Percentiles rank a stretch among this genome's conserved stretches.
phyloP scores from a whole-genome alignment of 2,329 filamentous ascomycete genomes.

The Beauveria sp. region DNA sequence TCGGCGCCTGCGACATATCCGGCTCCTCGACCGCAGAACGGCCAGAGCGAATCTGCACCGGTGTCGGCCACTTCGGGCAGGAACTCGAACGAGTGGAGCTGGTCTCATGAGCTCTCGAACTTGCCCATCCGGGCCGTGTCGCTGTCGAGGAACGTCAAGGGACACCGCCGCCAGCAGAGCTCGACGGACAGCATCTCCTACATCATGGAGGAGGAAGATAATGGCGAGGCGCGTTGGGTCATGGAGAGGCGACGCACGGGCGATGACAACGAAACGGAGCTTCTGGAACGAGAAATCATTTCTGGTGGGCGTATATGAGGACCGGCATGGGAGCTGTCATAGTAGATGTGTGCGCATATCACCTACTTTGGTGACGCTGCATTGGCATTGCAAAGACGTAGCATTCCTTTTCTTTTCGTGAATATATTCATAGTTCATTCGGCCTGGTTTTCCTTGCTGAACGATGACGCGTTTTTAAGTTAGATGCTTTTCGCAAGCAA shows the following conservation, averaged over 20 bases:
- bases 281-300: conserved; percentile 58
- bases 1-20: conserved; percentile 7
- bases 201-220: conserved; percentile 52
- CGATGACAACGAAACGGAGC: conserved; percentile 56
- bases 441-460: not conserved
- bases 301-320: conserved; percentile 42
- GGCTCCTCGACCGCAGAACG: not conserved
- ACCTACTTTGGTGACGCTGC: too few species aligned
- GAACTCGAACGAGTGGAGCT: conserved; percentile 6
- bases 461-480: not conserved
- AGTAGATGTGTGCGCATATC: too few species aligned
- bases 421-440: not conserved
- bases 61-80: conserved; percentile 5
- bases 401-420: not conserved
- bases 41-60: conserved; percentile 9
- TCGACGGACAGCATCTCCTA: conserved; percentile 66
- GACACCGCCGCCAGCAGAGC: conserved; percentile 41
- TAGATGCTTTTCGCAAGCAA: not conserved
- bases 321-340: not conserved
- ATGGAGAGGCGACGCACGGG: conserved; percentile 59
- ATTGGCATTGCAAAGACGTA: too few species aligned
- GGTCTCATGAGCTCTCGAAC: not conserved
- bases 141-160: conserved; percentile 19
- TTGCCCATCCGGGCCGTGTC: not conserved
- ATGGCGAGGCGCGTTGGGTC: conserved; percentile 57